Evolutionary conservation across 495 filamentous ascomycete species (phyloP), one percentile per base, ranked within the genome.

Genomic region (Lepidopterella palustris): DNA sequence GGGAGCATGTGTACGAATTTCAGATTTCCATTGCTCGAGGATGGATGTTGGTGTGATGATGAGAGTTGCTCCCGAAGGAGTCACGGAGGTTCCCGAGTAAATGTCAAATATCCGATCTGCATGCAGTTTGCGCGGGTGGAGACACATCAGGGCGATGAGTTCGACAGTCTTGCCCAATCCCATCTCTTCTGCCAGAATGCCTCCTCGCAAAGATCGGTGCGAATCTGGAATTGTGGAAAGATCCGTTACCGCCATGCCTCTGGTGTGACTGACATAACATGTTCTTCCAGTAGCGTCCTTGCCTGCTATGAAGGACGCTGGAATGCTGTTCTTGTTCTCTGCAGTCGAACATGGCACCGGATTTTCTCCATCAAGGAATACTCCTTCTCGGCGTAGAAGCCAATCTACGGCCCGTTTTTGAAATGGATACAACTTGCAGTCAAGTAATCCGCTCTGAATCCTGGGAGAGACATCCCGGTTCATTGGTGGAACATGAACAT

Each of bases 121-220:
- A 57, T 74, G 11, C 4, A 59, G 52, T 48, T 42, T 6, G 9
- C 69, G 67, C 50, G 45, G 47, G 66, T 95, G 84, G 47, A 87
- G 68, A 45, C 80, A 80, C 0, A 95, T 85, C 20, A 97, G 72
- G 1, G 87, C 81, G 47, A 93, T 88, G 52, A 92, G 79, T 70
- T 98, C 93, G 20, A 97, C 82, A 0, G 93, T 97, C 70, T 98
- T 98, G 1, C 93, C 93, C 4, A 98, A 75, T 0, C 92, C 92
- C 93, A 97, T 97, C 73, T 98, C 93, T 71, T 98, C 92, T 0
- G 91, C 89, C 21, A 98, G 79, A 27, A 89, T 82, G 0, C 87
- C 86, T 18, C 84, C 85, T 28, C 67, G 75, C 0, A 84, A 53
- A 9, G 23, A 11, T 35, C 40, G n/a, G 23, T 53, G 24, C 8